Evolutionary conservation across 2,329 filamentous ascomycete species (phyloP).

Genomic region (Aspergillus sp.): DNA sequence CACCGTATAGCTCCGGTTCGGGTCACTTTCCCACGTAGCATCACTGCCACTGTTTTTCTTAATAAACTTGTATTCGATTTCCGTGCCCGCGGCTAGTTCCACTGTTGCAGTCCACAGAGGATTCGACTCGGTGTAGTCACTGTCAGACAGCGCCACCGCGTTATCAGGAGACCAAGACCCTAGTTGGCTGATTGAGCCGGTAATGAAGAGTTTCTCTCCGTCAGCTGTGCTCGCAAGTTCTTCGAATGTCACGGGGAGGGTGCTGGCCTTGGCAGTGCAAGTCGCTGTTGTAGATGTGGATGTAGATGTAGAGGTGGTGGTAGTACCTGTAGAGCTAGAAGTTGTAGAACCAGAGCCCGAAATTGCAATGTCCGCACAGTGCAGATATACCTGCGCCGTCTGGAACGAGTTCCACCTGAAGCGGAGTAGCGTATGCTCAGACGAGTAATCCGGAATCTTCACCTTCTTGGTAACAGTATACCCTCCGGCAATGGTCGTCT

Average conservation of each 20-base stretch:
- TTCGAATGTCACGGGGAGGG: constrained; percentile 58
- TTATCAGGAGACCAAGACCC: constrained; percentile 61
- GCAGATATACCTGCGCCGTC: constrained; percentile 55
- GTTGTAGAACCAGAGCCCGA: not conserved
- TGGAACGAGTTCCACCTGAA: constrained; percentile 59
- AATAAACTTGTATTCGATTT: constrained; percentile 69
- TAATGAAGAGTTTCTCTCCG: constrained; percentile 66
- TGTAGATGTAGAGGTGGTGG: no score
- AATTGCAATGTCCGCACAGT: constrained; percentile 55
- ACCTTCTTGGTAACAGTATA: constrained; percentile 56
- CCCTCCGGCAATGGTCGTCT: constrained; percentile 54
- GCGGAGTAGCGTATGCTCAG: constrained; percentile 53
- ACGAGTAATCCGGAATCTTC: constrained; percentile 50
- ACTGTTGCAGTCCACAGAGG: constrained; percentile 63
- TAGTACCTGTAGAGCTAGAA: no score
- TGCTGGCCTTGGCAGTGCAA: no score
- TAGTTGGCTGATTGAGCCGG: constrained; percentile 59
- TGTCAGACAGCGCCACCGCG: constrained; percentile 59
- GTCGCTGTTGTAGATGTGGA: no score
- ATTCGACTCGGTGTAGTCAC: constrained; percentile 58
- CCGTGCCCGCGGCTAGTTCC: constrained; percentile 55
- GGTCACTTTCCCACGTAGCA: constrained; percentile 62
- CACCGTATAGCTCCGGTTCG: constrained; percentile 45
- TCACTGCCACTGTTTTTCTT: constrained; percentile 54
- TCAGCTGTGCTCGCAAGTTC: constrained; percentile 57